phyloP scores from a whole-genome alignment of 441 rosid species.

The Gossypium aridum region DNA sequence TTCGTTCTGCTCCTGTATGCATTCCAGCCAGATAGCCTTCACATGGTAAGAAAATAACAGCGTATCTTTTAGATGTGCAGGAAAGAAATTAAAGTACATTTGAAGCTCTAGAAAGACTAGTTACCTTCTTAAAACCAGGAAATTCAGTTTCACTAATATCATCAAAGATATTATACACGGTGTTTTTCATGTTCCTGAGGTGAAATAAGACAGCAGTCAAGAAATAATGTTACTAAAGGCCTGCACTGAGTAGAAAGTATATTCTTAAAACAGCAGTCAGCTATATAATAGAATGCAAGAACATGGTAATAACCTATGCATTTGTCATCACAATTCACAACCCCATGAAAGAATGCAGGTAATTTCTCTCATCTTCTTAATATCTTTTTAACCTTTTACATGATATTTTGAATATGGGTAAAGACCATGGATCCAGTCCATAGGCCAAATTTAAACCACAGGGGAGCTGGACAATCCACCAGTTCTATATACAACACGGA shows the following conservation, averaged over 20 bases:
- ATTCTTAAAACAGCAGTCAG: not conserved
- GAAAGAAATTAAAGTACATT: not conserved
- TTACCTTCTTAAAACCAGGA: constrained; percentile 79
- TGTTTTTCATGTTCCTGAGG: constrained; percentile 67
- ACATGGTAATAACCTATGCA: not conserved
- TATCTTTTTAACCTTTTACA: not conserved
- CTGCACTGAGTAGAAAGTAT: not conserved
- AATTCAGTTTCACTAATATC: constrained; percentile 50
- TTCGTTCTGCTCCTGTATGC: constrained; percentile 69
- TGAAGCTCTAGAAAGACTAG: constrained; percentile 19
- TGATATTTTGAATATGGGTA: not conserved
- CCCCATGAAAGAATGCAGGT: not conserved
- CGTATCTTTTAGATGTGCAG: constrained; percentile 1
- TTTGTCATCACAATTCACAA: not conserved
- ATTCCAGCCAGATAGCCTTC: constrained; percentile 82
- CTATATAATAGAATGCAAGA: not conserved
- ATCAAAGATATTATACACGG: constrained; percentile 59
- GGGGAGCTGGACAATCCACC: not conserved
- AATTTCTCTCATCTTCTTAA: not conserved
- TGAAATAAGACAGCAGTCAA: constrained; percentile 7
- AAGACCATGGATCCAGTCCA: not conserved
- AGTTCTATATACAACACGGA: not conserved
- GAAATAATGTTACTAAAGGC: not conserved
- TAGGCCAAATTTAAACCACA: not conserved
- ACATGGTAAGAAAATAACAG: constrained; percentile 18